Percentiles rank a stretch among this genome's conserved stretches.
These are phyloP conservation scores for Fusarium paranaense DNA, from an alignment of 2,329 filamentous ascomycete species.

Conservation along the genomic window DNA sequence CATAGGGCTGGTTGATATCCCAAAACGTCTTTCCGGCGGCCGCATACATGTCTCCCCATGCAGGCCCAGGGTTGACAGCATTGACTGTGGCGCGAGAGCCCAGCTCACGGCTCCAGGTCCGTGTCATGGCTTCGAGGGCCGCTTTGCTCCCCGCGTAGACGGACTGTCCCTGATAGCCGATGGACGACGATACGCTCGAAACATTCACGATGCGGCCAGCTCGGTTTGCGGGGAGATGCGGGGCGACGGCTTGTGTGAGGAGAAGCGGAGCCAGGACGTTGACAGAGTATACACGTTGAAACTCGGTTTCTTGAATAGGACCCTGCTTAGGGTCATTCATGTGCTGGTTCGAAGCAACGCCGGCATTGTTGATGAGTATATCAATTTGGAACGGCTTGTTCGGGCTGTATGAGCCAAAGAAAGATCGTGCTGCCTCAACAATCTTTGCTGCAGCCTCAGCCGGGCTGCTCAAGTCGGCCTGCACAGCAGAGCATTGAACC, in stretches of 20 bases:
- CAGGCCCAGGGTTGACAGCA: constrained; percentile 68
- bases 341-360: constrained; percentile 73
- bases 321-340: constrained; percentile 65
- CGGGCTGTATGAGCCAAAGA: constrained; percentile 42
- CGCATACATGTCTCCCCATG: constrained; percentile 65
- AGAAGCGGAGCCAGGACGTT: constrained; percentile 87
- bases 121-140: constrained; percentile 69
- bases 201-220: constrained; percentile 68
- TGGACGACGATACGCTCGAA: constrained; percentile 65
- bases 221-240: constrained; percentile 77
- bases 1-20: constrained; percentile 53
- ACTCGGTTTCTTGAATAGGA: constrained; percentile 71
- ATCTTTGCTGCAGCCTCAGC: constrained; percentile 43
- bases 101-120: constrained; percentile 69
- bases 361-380: constrained; percentile 90
- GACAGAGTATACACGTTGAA: constrained; percentile 78
- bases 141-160: constrained; percentile 70
- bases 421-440: constrained; percentile 43
- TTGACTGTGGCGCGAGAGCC: constrained; percentile 66
- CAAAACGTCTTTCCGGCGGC: constrained; percentile 49
- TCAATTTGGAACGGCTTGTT: constrained; percentile 65
- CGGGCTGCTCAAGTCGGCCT: constrained; percentile 46
- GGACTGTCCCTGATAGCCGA: constrained; percentile 65
- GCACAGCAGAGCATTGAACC: constrained; percentile 43
- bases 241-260: constrained; percentile 77